These are phyloP conservation scores for Talinum fruticosum DNA, from an alignment of 148 eudicot genomes.

Conservation along the genomic window DNA sequence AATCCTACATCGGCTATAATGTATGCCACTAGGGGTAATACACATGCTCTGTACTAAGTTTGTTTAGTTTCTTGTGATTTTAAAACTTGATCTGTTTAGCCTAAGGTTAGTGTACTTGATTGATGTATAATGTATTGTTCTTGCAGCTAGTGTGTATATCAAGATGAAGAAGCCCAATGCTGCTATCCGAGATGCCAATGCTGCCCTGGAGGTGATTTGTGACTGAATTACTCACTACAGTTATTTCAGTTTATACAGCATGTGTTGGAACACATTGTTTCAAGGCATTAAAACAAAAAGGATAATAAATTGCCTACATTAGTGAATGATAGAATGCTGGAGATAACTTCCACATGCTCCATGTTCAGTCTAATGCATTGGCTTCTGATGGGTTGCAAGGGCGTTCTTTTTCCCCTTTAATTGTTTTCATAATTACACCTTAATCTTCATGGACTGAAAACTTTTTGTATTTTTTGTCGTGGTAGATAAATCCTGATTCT, in stretches of 20 bases:
- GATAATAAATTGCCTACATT: background rate
- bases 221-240: background rate
- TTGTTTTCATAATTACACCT: no score
- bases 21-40: constrained; percentile 83
- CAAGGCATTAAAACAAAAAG: no score
- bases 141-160: constrained; percentile 67
- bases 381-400: background rate
- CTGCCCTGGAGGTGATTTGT: constrained; percentile 66
- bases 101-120: background rate
- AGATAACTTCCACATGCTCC: background rate
- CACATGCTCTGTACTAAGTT: constrained; percentile 5
- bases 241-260: background rate
- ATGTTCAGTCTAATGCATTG: background rate
- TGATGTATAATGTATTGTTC: background rate
- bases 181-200: constrained; percentile 87
- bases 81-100: background rate
- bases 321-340: background rate
- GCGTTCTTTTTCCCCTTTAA: background rate
- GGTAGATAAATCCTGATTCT: constrained; percentile 87
- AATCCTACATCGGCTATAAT: constrained; percentile 87
- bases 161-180: constrained; percentile 98
- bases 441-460: background rate
- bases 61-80: background rate
- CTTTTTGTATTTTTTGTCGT: background rate
- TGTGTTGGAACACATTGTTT: background rate